Evolutionary conservation across 2,329 filamentous ascomycete species (phyloP).

Genomic region (Arthrinium phaeospermum): DNA sequence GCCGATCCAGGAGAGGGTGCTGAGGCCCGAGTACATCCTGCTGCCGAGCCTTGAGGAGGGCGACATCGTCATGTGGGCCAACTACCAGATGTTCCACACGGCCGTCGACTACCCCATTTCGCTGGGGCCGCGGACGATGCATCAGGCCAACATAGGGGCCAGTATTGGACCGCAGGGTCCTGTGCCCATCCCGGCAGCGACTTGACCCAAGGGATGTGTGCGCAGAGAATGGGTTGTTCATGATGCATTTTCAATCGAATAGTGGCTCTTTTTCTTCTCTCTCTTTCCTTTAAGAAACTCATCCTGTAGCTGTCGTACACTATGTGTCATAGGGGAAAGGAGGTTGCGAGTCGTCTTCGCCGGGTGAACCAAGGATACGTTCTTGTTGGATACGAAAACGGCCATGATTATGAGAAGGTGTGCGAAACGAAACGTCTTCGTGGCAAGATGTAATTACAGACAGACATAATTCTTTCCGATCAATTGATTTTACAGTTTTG

Average conservation of each 20-base stretch:
- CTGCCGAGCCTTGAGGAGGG: constrained; percentile 47
- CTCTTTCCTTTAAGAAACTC: too few species aligned
- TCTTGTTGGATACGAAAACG: too few species aligned
- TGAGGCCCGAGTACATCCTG: constrained; percentile 49
- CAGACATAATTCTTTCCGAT: too few species aligned
- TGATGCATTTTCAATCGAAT: background rate
- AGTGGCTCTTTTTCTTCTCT: background rate
- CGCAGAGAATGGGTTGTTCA: background rate
- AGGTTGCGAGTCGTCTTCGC: too few species aligned
- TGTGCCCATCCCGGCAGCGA: constrained; percentile 25
- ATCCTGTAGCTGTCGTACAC: too few species aligned
- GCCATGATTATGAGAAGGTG: too few species aligned
- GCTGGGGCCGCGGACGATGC: constrained; percentile 49
- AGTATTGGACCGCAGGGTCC: constrained; percentile 29
- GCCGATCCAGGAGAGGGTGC: constrained; percentile 45
- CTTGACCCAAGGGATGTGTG: background rate
- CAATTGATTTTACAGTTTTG: too few species aligned
- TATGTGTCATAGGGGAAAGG: too few species aligned
- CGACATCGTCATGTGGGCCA: constrained; percentile 52
- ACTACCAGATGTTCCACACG: constrained; percentile 49
- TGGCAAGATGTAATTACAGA: too few species aligned
- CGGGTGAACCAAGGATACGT: too few species aligned
- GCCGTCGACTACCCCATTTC: constrained; percentile 50
- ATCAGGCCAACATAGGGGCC: constrained; percentile 51
- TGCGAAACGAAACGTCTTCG: too few species aligned